Base-by-base conservation (phyloP, 2,329 filamentous ascomycete genomes). In the Talaromyces rugulosus region DNA sequence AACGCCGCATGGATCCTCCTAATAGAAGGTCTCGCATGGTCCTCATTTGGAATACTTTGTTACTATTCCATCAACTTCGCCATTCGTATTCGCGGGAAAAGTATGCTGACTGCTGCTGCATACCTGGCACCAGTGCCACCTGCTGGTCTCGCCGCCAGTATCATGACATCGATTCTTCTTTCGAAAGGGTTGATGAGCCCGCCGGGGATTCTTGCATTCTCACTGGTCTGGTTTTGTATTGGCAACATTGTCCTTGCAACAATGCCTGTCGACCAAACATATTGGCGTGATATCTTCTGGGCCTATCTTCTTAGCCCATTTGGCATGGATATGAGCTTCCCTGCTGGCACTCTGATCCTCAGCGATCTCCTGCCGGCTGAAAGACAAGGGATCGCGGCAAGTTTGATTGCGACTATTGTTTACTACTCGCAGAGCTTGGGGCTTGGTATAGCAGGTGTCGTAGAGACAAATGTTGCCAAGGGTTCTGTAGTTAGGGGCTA, bases 261-360 rank as follows among this genome's bases (percentile, higher is more conserved):
- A 55, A 55, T 55, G 52, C 33, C 52, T 27, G 33, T 55, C 4
- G n/a, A 47, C 1, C 42, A 47, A 3, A 71, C 64, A 1, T 78
- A 78, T 66, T 78, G 76, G 76, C 69, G 68, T 1, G 71, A 66
- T 47, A 62, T 61, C 14, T 68, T 69, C 30, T 64, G 66, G 12
- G 44, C 42, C 18, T 18, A 61, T 28, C 84, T 9, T 84, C 87
- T 69, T 14, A 66, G 61, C 5, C 56, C 66, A 3, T 67, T 65
- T 64, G 85, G 85, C 5, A 85, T 87, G 76, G 77, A 78, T 58
- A 77, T 78, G 72, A 69, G 64, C 3, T 79, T 78, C 60, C 75
- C 76, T 0, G 75, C 77, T 4, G 74, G 69, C 0, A 76, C 75
- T 1, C 64, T 78, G 6, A 76, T 79, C 9, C 66, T 78, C 57